Evolutionary conservation across 805 yeast species (phyloP).

Genomic region (Saccharomycopsis fermentans): DNA sequence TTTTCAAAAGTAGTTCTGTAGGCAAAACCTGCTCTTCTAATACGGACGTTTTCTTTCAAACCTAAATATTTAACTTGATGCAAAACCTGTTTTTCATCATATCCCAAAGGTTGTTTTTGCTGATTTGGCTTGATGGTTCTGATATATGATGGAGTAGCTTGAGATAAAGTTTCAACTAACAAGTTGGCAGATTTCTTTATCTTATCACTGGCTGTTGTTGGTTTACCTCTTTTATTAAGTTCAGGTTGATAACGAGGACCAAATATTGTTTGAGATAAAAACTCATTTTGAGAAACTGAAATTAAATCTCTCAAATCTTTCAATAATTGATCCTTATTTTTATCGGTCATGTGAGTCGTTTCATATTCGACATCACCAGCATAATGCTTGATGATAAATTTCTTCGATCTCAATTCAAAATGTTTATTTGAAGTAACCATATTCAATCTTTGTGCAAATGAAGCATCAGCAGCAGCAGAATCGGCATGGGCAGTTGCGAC

Average conservation of each 20-base stretch:
- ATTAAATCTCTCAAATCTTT: conserved; percentile 78
- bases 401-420: conserved; percentile 78
- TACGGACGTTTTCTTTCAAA: conserved; percentile 91
- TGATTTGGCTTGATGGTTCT: conserved; percentile 97
- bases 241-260: conserved; percentile 53
- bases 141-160: conserved; percentile 90
- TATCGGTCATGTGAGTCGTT: conserved; percentile 84
- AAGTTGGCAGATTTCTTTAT: conserved; percentile 87
- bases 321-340: conserved; percentile 89
- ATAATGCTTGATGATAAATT: conserved; percentile 88
- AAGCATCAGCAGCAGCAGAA: conserved; percentile 91
- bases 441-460: conserved; percentile 84
- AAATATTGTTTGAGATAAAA: conserved; percentile 27
- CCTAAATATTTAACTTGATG: conserved; percentile 96
- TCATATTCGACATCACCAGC: conserved; percentile 98
- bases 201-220: conserved; percentile 94
- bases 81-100: conserved; percentile 78
- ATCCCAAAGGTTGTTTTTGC: conserved; percentile 81
- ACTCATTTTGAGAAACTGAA: conserved; percentile 58
- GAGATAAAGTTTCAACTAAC: conserved; percentile 78
- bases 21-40: conserved; percentile 97
- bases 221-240: conserved; percentile 64
- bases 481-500: conserved; percentile 98
- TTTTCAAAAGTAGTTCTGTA: conserved; percentile 94
- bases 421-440: conserved; percentile 76